These are phyloP conservation scores for Salvia miltiorrhiza DNA, from an alignment of 257 asterid species.

Conservation along the genomic window DNA sequence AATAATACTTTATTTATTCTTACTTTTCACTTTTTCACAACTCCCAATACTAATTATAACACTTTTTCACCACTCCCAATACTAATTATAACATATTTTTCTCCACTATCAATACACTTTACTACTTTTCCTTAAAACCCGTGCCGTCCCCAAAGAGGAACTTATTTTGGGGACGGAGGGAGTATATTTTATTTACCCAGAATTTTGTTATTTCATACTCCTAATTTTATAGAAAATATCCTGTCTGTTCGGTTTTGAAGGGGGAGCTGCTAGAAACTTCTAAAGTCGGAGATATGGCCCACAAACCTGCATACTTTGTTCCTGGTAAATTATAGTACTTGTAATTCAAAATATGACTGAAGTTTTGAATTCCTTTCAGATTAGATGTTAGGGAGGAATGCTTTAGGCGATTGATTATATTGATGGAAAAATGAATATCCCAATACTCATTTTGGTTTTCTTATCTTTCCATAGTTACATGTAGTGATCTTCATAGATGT, in stretches of 20 bases:
- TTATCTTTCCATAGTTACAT: neutral
- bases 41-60: too few relatives aligned
- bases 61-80: too few relatives aligned
- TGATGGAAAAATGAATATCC: constrained; percentile 2
- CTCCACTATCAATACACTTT: too few relatives aligned
- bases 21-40: too few relatives aligned
- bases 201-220: constrained; percentile 26
- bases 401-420: neutral
- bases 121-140: too few relatives aligned
- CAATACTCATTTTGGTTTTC: neutral
- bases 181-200: constrained; percentile 6
- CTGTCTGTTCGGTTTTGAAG: constrained; percentile 78
- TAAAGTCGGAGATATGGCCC: constrained; percentile 82
- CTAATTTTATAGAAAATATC: constrained; percentile 39
- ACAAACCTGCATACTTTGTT: constrained; percentile 97
- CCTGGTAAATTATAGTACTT: constrained; percentile 60
- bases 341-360: neutral
- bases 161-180: too few relatives aligned
- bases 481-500: neutral
- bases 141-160: too few relatives aligned
- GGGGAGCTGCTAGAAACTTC: constrained; percentile 92
- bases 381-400: neutral
- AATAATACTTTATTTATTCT: too few relatives aligned
- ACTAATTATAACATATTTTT: too few relatives aligned
- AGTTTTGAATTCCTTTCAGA: neutral